Base-by-base conservation (phyloP, 2,329 filamentous ascomycete species). In the Trichophyton rubrum region DNA sequence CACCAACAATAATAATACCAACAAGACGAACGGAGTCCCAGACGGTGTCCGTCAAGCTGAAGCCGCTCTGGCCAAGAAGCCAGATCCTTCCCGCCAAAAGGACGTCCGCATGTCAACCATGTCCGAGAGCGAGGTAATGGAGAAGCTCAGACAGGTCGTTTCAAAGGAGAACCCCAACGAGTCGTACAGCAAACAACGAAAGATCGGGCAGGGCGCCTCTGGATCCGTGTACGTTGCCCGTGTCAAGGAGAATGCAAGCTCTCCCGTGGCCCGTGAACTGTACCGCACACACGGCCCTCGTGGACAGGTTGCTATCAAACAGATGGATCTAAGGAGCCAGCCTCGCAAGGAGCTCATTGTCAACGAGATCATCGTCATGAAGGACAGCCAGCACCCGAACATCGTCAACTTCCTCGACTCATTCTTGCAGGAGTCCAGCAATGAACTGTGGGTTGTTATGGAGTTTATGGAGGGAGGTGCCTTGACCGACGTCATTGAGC, bases 311-410 rank as follows among this genome's bases (percentile, higher is more conserved):
- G 93, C 93, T 47, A 99, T 99, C 72, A 99, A 99, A 79, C 93
- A 99, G 77, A 99, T 99, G 93, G 93, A 99, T 77, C 83, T 99
- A 60, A 90, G 92, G 58, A 93, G 95, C 71, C 93, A 99, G 74
- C 93, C 93, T 56, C 83, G 93, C 62, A 99, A 99, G 80, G 93
- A 99, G 75, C 79, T 99, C 69, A 99, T 99, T 70, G 93, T 99
- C 59, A 99, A 99, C 74, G 93, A 99, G 71, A 99, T 99, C 70
- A 95, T 99, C 78, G 93, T 99, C 62, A 99, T 99, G 93, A 96
- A 97, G 78, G 93, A 99, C 77, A 96, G 90, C 79, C 89, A 91
- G 72, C 93, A 99, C 74, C 86, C 88, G 63, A 99, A 99, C 75
- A 99, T 99, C 78, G 93, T 99, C 75, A 99, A 99, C 77, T 99